Conservation (phyloP, 1,284 basidiomycete species). For the Ganoderma lucidum region DNA sequence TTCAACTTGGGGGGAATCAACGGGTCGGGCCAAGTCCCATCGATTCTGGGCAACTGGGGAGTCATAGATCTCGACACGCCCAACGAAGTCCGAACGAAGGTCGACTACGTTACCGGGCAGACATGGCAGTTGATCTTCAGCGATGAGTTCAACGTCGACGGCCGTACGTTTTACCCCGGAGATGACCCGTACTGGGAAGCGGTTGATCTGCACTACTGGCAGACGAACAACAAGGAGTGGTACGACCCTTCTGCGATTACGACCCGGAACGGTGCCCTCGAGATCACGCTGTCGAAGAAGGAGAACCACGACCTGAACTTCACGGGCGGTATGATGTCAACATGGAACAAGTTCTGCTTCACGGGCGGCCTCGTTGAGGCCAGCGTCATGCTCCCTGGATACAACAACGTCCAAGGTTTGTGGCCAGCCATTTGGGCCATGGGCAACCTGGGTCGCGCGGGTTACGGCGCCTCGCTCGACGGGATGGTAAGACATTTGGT, state of each 20-base stretch:
- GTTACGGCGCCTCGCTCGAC: conserved; percentile 67
- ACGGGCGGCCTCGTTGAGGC: conserved; percentile 83
- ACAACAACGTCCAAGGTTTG: conserved; percentile 58
- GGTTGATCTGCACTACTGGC: conserved; percentile 76
- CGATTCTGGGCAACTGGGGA: conserved; percentile 69
- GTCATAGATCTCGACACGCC: conserved; percentile 86
- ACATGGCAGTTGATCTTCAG: conserved; percentile 80
- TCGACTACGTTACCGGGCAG: conserved; percentile 59
- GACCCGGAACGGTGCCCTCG: conserved; percentile 81
- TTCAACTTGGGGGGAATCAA: conserved; percentile 88
- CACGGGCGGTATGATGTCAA: conserved; percentile 73
- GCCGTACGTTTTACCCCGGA: conserved; percentile 79
- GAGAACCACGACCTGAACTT: conserved; percentile 80
- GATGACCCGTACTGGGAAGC: conserved; percentile 77
- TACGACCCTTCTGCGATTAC: conserved; percentile 84
- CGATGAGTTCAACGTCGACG: conserved; percentile 89
- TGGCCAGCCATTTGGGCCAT: conserved; percentile 66
- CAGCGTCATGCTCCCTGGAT: conserved; percentile 85
- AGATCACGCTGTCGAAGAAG: conserved; percentile 78
- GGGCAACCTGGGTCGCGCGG: conserved; percentile 66
- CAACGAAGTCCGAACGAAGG: conserved; percentile 61
- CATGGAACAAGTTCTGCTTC: conserved; percentile 96
- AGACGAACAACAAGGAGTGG: conserved; percentile 69
- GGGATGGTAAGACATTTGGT: conserved; percentile 48
- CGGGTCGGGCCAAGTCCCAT: conserved; percentile 75